Percentiles rank a stretch among this genome's conserved stretches.
Evolutionary conservation across 2,329 filamentous ascomycete species (phyloP).

Genomic region (Penicillium griseofulvum): DNA sequence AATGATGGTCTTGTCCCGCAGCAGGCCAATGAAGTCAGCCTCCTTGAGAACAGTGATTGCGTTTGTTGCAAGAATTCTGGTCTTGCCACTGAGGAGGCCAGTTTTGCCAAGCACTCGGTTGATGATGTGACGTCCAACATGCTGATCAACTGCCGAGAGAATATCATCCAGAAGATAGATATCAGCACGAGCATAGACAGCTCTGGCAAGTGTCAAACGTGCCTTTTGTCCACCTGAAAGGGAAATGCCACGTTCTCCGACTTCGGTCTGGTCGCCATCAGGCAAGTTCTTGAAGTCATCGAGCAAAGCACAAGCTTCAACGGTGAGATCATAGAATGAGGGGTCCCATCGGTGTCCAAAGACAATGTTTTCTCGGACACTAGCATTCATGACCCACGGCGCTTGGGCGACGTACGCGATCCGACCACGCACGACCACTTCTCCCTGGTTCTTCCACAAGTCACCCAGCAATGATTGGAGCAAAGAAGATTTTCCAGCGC

Average conservation of each 20-base stretch:
- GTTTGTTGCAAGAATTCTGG: constrained; percentile 90
- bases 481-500: constrained; percentile 89
- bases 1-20: constrained; percentile 77
- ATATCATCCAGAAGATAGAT: constrained; percentile 93
- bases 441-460: constrained; percentile 81
- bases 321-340: constrained; percentile 87
- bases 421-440: constrained; percentile 76
- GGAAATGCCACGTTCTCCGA: constrained; percentile 94
- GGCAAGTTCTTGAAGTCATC: constrained; percentile 92
- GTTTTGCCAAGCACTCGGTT: constrained; percentile 86
- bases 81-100: constrained; percentile 80
- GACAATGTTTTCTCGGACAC: constrained; percentile 93
- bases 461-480: constrained; percentile 86
- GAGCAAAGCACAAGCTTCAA: constrained; percentile 83
- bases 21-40: constrained; percentile 81
- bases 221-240: constrained; percentile 95
- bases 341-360: constrained; percentile 95
- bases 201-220: constrained; percentile 83
- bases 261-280: constrained; percentile 93
- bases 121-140: constrained; percentile 92
- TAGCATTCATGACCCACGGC: constrained; percentile 97
- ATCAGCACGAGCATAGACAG: constrained; percentile 95
- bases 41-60: constrained; percentile 87
- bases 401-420: constrained; percentile 91
- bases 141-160: constrained; percentile 95